Evolutionary conservation across 208 protist species (phyloP).

Genomic region (Leishmania lainsoni): DNA sequence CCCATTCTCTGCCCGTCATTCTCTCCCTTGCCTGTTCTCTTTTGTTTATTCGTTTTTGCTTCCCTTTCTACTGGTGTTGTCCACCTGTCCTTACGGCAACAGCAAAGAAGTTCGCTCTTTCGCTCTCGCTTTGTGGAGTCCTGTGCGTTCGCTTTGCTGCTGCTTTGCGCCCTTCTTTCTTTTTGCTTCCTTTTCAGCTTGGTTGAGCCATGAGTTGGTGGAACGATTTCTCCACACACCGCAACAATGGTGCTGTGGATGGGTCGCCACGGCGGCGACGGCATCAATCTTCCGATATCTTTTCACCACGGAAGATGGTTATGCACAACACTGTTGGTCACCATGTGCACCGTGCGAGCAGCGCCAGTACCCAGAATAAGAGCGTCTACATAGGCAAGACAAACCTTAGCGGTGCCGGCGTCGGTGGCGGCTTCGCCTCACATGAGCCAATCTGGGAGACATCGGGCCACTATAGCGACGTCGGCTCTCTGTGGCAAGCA

Average conservation of each 20-base stretch:
- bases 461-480: constrained; percentile 10
- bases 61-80: neutral
- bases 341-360: no score
- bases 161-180: neutral
- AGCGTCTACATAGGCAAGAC: neutral
- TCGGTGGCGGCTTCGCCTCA: neutral
- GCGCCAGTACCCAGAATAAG: neutral
- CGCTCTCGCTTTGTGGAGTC: neutral
- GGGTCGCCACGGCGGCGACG: neutral
- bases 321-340: neutral
- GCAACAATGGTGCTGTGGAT: constrained; percentile 12
- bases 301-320: neutral
- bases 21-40: neutral
- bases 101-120: neutral
- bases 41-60: neutral
- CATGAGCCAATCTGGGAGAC: constrained; percentile 14
- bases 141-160: neutral
- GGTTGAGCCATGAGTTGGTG: constrained; percentile 30
- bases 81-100: neutral
- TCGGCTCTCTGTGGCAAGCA: constrained; percentile 18
- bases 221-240: constrained; percentile 33
- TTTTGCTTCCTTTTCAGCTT: neutral
- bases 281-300: neutral
- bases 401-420: neutral
- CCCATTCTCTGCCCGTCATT: neutral